Conservation (phyloP, 108 stramenopile genomes). For the Schizochytrium sp. region DNA sequence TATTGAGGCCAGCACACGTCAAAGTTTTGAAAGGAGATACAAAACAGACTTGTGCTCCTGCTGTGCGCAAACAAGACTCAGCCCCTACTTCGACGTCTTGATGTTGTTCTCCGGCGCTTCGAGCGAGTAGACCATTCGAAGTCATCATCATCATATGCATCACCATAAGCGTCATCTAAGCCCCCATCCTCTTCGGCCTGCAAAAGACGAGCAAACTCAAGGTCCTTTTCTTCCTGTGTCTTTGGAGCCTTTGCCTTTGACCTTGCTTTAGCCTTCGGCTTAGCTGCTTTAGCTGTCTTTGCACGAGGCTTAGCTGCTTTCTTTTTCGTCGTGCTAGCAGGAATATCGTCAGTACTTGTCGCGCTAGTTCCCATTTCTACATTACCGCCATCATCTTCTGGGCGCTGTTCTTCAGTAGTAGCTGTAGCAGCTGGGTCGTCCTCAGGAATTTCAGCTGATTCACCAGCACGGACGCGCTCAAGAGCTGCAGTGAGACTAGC, state of each 20-base stretch:
- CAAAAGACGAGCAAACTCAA: constrained; percentile 32
- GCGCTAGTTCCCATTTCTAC: not conserved
- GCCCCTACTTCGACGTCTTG: constrained; percentile 2
- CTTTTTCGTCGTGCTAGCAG: constrained; percentile 15
- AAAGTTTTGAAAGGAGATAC: not conserved
- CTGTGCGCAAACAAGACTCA: not conserved
- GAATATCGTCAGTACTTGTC: not conserved
- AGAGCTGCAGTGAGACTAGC: not conserved
- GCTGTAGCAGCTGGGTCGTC: not conserved
- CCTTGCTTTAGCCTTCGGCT: not conserved
- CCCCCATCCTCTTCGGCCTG: constrained; percentile 40
- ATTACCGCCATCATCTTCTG: not conserved
- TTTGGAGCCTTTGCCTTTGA: not conserved
- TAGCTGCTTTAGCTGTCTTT: not conserved
- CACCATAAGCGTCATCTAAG: constrained; percentile 4
- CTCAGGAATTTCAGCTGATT: constrained; percentile 23
- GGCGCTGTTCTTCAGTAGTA: not conserved
- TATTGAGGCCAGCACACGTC: too few species aligned
- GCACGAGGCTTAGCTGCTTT: not conserved
- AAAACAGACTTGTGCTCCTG: not conserved
- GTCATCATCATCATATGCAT: not conserved
- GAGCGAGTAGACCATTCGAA: constrained; percentile 23
- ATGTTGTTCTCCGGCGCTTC: not conserved
- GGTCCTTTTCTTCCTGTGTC: constrained; percentile 54
- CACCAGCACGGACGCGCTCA: constrained; percentile 39